phyloP scores from a whole-genome alignment of 768 basidiomycete genomes.

The Mycena leptocephala region DNA sequence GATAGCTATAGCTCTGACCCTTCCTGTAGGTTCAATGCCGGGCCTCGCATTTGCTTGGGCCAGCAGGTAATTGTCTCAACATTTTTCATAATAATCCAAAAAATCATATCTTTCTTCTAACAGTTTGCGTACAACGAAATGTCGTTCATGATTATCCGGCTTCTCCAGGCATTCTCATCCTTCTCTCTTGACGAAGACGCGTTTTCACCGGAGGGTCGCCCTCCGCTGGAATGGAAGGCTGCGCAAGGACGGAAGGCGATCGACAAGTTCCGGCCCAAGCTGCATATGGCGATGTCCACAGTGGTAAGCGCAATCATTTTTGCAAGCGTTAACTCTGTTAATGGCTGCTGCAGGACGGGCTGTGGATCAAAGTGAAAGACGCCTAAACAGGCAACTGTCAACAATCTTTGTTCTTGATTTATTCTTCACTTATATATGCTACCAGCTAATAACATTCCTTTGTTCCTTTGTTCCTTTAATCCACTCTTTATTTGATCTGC shows the following conservation, averaged over 20 bases:
- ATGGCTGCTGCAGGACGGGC: slow-evolving; percentile 2
- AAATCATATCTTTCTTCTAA: neutral
- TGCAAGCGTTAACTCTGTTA: neutral
- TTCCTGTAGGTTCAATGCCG: slow-evolving; percentile 49
- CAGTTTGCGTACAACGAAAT: slow-evolving; percentile 39
- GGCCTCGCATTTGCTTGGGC: slow-evolving; percentile 62
- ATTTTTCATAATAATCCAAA: neutral
- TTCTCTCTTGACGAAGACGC: slow-evolving; percentile 53
- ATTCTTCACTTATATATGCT: too few relatives aligned
- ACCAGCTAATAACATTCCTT: too few relatives aligned
- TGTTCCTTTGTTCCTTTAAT: too few relatives aligned
- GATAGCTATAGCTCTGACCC: too few relatives aligned
- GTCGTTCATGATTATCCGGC: slow-evolving; percentile 47
- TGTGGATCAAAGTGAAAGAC: slow-evolving; percentile 26
- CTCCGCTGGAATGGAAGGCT: slow-evolving; percentile 55
- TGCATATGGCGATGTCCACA: slow-evolving; percentile 57
- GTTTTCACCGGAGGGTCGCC: slow-evolving; percentile 46
- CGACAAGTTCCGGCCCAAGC: slow-evolving; percentile 50
- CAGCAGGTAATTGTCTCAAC: slow-evolving; percentile 51
- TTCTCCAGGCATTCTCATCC: slow-evolving; percentile 58
- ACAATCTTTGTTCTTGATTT: neutral
- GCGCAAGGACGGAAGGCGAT: slow-evolving; percentile 47
- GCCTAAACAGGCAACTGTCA: too few relatives aligned
- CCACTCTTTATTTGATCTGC: too few relatives aligned
- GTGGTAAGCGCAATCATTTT: neutral